A percentile compares a stretch with the other conserved stretches of the same genome.
Conservation (phyloP, 176 grass and related monocot species). For the Metroxylon sagu region DNA sequence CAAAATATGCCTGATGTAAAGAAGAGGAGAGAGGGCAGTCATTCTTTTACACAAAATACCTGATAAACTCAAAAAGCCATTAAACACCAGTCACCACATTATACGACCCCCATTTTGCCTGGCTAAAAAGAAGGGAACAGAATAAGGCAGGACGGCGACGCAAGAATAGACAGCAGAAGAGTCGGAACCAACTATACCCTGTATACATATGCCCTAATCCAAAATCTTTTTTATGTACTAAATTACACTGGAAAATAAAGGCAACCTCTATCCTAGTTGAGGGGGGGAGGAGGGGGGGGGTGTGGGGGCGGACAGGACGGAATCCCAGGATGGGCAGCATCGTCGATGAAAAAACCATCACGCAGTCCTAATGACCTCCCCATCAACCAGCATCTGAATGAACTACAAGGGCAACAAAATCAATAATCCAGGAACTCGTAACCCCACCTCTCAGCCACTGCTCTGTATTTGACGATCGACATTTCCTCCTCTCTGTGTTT, state of each 20-base stretch:
- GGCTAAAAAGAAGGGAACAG: not conserved
- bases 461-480: too few relatives aligned
- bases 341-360: not conserved
- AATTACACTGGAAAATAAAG: conserved; percentile 30
- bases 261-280: conserved; percentile 25
- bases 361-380: conserved; percentile 13
- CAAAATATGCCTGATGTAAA: too few relatives aligned
- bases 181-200: conserved; percentile 45
- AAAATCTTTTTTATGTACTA: conserved; percentile 65
- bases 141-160: conserved; percentile 11
- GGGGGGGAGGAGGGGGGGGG: not conserved
- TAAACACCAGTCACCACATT: conserved; percentile 1
- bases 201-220: conserved; percentile 46
- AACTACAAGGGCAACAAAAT: too few relatives aligned
- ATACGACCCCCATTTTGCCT: conserved; percentile 1
- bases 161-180: conserved; percentile 10
- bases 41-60: not conserved
- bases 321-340: conserved; percentile 1
- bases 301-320: not conserved
- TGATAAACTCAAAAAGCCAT: not conserved
- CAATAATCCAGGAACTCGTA: too few relatives aligned
- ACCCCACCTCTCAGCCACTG: too few relatives aligned
- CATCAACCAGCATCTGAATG: not conserved
- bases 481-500: not conserved
- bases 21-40: too few relatives aligned